Percentiles rank a stretch among this genome's conserved stretches.
These are phyloP conservation scores for Puccinia hordei DNA, from an alignment of 1,284 basidiomycete species.

Conservation along the genomic window DNA sequence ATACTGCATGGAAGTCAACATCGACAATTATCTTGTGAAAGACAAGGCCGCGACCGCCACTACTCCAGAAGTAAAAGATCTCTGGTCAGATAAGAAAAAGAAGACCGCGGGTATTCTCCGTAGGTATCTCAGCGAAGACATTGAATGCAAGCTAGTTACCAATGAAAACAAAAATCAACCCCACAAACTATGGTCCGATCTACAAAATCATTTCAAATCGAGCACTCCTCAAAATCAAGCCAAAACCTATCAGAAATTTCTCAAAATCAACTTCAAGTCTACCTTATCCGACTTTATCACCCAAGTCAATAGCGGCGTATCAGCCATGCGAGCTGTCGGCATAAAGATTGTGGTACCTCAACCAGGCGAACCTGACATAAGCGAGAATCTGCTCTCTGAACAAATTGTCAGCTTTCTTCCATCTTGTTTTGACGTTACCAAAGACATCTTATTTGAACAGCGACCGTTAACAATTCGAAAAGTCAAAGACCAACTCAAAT, in stretches of 20 bases:
- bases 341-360: background rate
- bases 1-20: background rate
- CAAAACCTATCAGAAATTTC: conserved; percentile 7
- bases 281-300: background rate
- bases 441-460: background rate
- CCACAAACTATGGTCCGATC: background rate
- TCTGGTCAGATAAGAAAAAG: background rate
- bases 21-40: background rate
- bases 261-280: background rate
- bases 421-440: background rate
- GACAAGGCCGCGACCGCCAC: background rate
- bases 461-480: background rate
- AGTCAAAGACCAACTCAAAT: background rate
- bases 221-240: background rate
- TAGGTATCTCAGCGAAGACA: background rate
- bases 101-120: too few species aligned
- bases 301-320: background rate
- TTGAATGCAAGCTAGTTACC: background rate
- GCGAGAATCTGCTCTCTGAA: background rate
- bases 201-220: background rate
- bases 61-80: background rate
- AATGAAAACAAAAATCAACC: background rate
- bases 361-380: background rate
- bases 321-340: background rate
- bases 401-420: background rate